Base-by-base conservation (phyloP, 208 protist genomes). In the Strigomonas galati region DNA sequence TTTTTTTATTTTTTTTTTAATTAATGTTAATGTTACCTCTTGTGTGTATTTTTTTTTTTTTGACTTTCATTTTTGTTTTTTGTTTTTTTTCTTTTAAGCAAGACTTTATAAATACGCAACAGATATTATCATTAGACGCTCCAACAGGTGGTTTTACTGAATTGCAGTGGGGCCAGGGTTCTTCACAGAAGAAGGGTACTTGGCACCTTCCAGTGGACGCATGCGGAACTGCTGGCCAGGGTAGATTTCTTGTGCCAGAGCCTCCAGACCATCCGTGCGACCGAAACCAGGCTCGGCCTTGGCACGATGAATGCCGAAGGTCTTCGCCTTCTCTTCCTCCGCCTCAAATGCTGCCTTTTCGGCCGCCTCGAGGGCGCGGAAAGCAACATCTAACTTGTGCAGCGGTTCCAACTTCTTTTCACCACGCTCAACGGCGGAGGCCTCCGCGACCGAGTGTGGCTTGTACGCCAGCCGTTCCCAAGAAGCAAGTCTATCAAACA, bases 201-300 rank as follows among this genome's bases (percentile, higher is more conserved):
- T 90, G 44, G 91, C 91, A n/a, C 81, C 87, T 58, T 94, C 81
- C 49, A 96, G 69, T 27, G 91, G 91, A 37, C 77, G 70, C 24
- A 88, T 84, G 66, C 91, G 91, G 80, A 96, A 96, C 67, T 96
- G 91, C 72, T 96, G 91, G 62, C 87, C 91, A 5, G 91, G 91
- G 77, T 96, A 96, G 40, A 96, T 96, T 58, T 96, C 91, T 71
- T 96, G 91, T 19, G 87, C 91, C 28, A 96, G 84, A 5, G 84
- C 82, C 76, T 96, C 91, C 46, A 96, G 78, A 62, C 91, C 91
- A 67, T 96, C 91, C 2, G 75, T 84, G 63, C 87, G 91, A 65
- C 91, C 91, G 69, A 94, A 96, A 58, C 91, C 91, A 26, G 91
- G 91, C 76, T 96, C 91, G 23, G 91, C 91, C 78, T 94, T 93